These are phyloP conservation scores for Debaryomycetaceae sp. DNA, from an alignment of 1,139 yeast genomes.

Conservation along the genomic window DNA sequence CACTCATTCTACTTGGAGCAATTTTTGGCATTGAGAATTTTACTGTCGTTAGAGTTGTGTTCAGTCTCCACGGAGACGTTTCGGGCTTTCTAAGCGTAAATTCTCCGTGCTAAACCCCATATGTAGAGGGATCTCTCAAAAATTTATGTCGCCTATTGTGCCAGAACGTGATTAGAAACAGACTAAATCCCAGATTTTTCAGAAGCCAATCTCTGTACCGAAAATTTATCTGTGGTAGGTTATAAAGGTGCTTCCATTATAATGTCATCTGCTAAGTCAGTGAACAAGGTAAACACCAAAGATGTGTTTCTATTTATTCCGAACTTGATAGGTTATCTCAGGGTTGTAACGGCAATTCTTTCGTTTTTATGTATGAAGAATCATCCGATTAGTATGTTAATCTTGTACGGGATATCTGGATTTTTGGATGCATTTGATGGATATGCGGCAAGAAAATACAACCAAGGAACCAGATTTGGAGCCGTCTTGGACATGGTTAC, in stretches of 20 bases:
- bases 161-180: neutral
- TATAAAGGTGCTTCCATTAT: neutral
- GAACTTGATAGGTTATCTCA: slow-evolving; percentile 81
- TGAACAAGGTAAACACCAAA: slow-evolving; percentile 24
- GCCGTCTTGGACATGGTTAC: slow-evolving; percentile 99
- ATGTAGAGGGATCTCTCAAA: neutral
- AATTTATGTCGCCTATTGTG: neutral
- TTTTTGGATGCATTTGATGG: slow-evolving; percentile 96
- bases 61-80: too few relatives aligned
- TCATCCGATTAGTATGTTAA: slow-evolving; percentile 76
- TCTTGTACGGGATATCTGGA: slow-evolving; percentile 83
- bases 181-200: neutral
- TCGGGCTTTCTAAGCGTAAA: too few relatives aligned
- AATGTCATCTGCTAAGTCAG: neutral
- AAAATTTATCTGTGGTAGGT: neutral
- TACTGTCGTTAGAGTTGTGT: too few relatives aligned
- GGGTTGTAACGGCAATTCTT: slow-evolving; percentile 76
- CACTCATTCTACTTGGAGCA: too few relatives aligned
- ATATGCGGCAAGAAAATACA: slow-evolving; percentile 83
- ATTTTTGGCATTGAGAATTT: too few relatives aligned
- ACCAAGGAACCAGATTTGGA: slow-evolving; percentile 90
- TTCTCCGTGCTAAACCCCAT: too few relatives aligned
- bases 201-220: neutral
- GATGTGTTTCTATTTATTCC: slow-evolving; percentile 80
- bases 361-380: slow-evolving; percentile 79